phyloP scores from a whole-genome alignment of 352 stramenopile species.

The Phytophthora ramorum region DNA sequence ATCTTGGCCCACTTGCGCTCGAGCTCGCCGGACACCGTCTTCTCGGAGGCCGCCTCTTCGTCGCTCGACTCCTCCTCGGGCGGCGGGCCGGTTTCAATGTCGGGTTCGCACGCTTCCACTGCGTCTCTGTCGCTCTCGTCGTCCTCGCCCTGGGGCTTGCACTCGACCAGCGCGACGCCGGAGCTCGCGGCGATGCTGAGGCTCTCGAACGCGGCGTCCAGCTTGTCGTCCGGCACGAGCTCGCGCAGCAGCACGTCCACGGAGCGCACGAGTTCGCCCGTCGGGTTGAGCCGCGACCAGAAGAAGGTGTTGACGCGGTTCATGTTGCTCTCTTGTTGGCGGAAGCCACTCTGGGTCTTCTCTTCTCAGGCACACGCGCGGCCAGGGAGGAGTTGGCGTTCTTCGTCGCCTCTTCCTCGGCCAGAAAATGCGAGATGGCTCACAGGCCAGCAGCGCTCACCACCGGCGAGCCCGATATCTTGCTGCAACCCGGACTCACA shows the following conservation, averaged over 20 bases:
- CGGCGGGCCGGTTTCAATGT: conserved; percentile 32
- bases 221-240: conserved; percentile 66
- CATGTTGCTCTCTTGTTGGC: conserved; percentile 23
- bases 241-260: conserved; percentile 68
- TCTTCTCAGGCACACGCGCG: background rate
- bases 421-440: conserved; percentile 39
- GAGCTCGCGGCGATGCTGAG: conserved; percentile 47
- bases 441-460: conserved; percentile 24
- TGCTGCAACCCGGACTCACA: conserved; percentile 36
- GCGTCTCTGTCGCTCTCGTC: conserved; percentile 32
- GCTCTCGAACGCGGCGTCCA: conserved; percentile 60
- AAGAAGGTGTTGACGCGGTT: conserved; percentile 85
- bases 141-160: conserved; percentile 30
- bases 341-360: background rate
- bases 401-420: too few species aligned
- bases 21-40: conserved; percentile 75
- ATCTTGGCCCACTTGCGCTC: conserved; percentile 82
- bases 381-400: too few species aligned
- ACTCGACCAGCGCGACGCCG: conserved; percentile 15
- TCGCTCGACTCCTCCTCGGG: conserved; percentile 64
- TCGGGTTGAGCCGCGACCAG: conserved; percentile 75
- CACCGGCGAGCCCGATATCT: conserved; percentile 21
- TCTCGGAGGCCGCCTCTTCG: conserved; percentile 59
- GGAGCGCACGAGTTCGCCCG: conserved; percentile 75
- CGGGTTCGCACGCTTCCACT: conserved; percentile 38